phyloP scores from a whole-genome alignment of 1,139 yeast genomes.

The Taphrina pruni region DNA sequence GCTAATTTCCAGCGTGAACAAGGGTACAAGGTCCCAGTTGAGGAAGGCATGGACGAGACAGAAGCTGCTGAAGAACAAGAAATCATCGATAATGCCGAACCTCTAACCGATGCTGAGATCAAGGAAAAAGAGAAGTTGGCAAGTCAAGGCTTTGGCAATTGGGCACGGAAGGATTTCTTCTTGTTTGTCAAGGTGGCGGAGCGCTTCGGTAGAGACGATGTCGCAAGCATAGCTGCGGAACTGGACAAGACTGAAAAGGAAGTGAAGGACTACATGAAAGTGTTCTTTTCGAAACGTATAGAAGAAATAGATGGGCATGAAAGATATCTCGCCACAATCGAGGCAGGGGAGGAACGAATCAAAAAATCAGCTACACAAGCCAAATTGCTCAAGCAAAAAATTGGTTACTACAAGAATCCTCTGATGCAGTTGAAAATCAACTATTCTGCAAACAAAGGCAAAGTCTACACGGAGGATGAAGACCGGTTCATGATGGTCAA shows the following conservation, averaged over 20 bases:
- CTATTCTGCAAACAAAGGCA: constrained; percentile 82
- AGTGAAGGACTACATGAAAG: constrained; percentile 67
- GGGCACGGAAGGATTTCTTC: constrained; percentile 90
- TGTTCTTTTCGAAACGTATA: constrained; percentile 72
- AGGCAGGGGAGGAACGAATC: constrained; percentile 81
- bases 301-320: constrained; percentile 82
- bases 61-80: constrained; percentile 64
- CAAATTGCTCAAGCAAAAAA: constrained; percentile 66
- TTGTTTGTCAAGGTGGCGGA: constrained; percentile 83
- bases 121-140: constrained; percentile 66
- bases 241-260: constrained; percentile 72
- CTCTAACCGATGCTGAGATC: constrained; percentile 77
- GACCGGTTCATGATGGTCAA: constrained; percentile 79
- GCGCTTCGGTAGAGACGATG: constrained; percentile 72
- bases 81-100: constrained; percentile 70
- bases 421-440: constrained; percentile 74
- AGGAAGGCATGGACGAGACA: constrained; percentile 51
- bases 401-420: constrained; percentile 70
- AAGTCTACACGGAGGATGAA: constrained; percentile 82
- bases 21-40: constrained; percentile 69
- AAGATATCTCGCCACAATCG: constrained; percentile 82
- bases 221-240: constrained; percentile 65
- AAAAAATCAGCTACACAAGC: constrained; percentile 70
- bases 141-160: constrained; percentile 70
- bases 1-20: constrained; percentile 73